Evolutionary conservation across 805 yeast species (phyloP).

Genomic region (Sungouiella blattae): DNA sequence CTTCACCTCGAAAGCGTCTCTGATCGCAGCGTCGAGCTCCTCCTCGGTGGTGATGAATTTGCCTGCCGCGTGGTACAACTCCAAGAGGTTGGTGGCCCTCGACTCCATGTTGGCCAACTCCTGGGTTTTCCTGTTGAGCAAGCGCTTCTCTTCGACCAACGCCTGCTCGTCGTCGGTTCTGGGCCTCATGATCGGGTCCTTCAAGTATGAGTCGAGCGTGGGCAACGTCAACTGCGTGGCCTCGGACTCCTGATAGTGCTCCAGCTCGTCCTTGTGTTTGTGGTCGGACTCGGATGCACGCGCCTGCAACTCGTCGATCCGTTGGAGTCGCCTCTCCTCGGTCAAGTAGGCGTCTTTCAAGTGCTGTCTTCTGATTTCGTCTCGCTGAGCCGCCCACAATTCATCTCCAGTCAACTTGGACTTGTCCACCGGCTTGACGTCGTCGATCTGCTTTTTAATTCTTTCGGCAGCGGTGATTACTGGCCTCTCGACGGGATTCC

Average conservation of each 20-base stretch:
- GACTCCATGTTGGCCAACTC: conserved; percentile 52
- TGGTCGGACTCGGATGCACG: conserved; percentile 26
- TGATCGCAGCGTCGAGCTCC: conserved; percentile 56
- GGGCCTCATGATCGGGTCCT: conserved; percentile 67
- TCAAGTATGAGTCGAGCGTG: conserved; percentile 62
- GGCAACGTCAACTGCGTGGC: conserved; percentile 73
- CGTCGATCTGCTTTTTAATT: conserved; percentile 53
- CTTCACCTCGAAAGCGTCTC: conserved; percentile 48
- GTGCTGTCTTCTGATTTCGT: conserved; percentile 70
- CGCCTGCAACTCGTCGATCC: conserved; percentile 28
- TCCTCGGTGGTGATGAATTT: conserved; percentile 71
- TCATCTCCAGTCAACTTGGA: conserved; percentile 30
- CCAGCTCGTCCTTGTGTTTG: conserved; percentile 24
- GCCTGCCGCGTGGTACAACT: conserved; percentile 67
- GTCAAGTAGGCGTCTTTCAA: conserved; percentile 57
- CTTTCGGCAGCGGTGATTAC: conserved; percentile 59
- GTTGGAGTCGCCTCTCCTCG: conserved; percentile 49
- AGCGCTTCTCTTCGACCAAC: conserved; percentile 54
- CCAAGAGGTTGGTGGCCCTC: conserved; percentile 57
- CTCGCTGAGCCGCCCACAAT: conserved; percentile 47
- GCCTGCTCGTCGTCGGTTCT: conserved; percentile 70
- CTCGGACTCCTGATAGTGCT: conserved; percentile 40
- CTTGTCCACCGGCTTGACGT: conserved; percentile 27
- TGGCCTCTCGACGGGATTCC: conserved; percentile 51
- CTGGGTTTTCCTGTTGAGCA: conserved; percentile 58